These are phyloP conservation scores for Phytophthora syringae DNA, from an alignment of 352 stramenopile species.

Conservation along the genomic window DNA sequence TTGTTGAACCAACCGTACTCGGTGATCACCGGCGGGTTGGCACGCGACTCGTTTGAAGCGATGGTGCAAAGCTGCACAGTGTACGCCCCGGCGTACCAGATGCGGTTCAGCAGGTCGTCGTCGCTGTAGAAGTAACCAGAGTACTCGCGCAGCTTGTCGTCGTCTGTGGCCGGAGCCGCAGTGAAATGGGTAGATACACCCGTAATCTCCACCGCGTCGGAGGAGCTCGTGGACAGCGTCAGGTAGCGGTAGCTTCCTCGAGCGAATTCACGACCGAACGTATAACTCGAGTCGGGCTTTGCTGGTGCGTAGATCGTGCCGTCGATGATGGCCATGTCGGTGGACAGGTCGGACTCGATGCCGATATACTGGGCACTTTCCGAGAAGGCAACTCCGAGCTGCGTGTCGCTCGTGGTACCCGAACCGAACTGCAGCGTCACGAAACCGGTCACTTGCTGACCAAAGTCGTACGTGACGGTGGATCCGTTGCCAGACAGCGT, in stretches of 20 bases:
- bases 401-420: slow-evolving; percentile 21
- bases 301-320: slow-evolving; percentile 45
- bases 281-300: slow-evolving; percentile 31
- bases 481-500: slow-evolving; percentile 39
- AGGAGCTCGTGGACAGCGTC: slow-evolving; percentile 34
- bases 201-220: slow-evolving; percentile 29
- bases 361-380: slow-evolving; percentile 42
- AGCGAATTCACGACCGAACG: slow-evolving; percentile 41
- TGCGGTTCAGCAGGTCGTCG: slow-evolving; percentile 48
- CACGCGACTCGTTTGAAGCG: slow-evolving; percentile 41
- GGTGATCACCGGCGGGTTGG: slow-evolving; percentile 35
- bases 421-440: slow-evolving; percentile 40
- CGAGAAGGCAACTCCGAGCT: slow-evolving; percentile 40
- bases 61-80: slow-evolving; percentile 47
- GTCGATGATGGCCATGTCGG: slow-evolving; percentile 41
- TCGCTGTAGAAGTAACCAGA: slow-evolving; percentile 49
- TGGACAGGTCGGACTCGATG: slow-evolving; percentile 42
- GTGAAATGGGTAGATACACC: slow-evolving; percentile 43
- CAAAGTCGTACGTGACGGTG: slow-evolving; percentile 48
- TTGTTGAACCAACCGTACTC: slow-evolving; percentile 47
- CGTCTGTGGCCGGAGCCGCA: slow-evolving; percentile 30
- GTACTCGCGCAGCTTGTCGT: slow-evolving; percentile 39
- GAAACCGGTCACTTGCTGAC: slow-evolving; percentile 36
- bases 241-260: slow-evolving; percentile 44
- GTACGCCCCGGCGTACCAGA: slow-evolving; percentile 51